Percentiles rank a stretch among this genome's conserved stretches.
These are phyloP conservation scores for Puccinia sorghi DNA, from an alignment of 1,284 basidiomycete genomes.

Conservation along the genomic window DNA sequence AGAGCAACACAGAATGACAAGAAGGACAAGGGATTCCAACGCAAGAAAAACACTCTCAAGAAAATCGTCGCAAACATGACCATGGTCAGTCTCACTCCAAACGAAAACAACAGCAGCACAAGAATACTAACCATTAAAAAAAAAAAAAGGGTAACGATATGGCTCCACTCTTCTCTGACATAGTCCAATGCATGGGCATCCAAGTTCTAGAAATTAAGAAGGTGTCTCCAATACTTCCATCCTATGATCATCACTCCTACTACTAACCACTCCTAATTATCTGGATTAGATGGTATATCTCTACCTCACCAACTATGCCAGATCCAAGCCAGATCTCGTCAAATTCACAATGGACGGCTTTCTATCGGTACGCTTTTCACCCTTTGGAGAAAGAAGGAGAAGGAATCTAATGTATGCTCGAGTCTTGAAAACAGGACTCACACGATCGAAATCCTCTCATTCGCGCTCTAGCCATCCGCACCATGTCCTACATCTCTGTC, in stretches of 20 bases:
- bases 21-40: slow-evolving; percentile 57
- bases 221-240: too few relatives aligned
- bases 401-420: neutral
- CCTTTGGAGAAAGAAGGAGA: neutral
- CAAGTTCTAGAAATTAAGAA: slow-evolving; percentile 97
- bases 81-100: slow-evolving; percentile 55
- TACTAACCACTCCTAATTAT: too few relatives aligned
- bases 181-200: slow-evolving; percentile 81
- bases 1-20: slow-evolving; percentile 53
- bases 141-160: slow-evolving; percentile 64
- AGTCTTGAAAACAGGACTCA: slow-evolving; percentile 68
- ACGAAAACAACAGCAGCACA: too few relatives aligned
- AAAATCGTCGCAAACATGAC: slow-evolving; percentile 59
- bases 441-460: slow-evolving; percentile 88
- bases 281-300: slow-evolving; percentile 90
- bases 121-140: neutral
- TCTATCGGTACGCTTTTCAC: slow-evolving; percentile 68
- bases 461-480: slow-evolving; percentile 86
- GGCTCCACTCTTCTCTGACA: slow-evolving; percentile 87
- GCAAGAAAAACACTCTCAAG: slow-evolving; percentile 57
- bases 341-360: slow-evolving; percentile 84
- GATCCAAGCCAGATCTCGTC: slow-evolving; percentile 82
- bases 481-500: slow-evolving; percentile 92
- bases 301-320: slow-evolving; percentile 87
- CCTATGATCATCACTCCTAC: too few relatives aligned